Conservation (phyloP, 495 filamentous ascomycete genomes). For the Alectoria sarmentosa region DNA sequence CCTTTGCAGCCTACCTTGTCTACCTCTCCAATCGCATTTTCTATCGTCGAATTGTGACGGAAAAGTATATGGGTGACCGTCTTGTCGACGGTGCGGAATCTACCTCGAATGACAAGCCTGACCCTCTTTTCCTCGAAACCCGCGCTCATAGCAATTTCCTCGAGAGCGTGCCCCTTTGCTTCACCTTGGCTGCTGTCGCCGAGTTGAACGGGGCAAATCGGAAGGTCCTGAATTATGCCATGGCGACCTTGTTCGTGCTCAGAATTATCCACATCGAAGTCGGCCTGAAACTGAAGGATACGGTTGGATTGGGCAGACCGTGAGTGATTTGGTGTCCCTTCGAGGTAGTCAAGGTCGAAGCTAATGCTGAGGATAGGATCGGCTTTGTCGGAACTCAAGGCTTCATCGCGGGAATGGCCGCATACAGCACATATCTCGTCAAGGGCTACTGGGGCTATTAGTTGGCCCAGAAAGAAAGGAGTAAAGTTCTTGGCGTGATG, state of each 20-base stretch:
- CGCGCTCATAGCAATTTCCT: conserved; percentile 38
- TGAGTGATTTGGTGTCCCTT: background rate
- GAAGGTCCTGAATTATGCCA: conserved; percentile 30
- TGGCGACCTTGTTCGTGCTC: conserved; percentile 34
- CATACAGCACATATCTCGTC: conserved; percentile 35
- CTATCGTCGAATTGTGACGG: conserved; percentile 31
- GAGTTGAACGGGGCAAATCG: conserved; percentile 40
- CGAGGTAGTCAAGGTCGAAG: background rate
- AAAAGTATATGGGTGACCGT: conserved; percentile 32
- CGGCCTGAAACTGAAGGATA: conserved; percentile 29
- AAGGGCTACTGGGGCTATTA: conserved; percentile 37
- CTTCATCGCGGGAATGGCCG: conserved; percentile 33
- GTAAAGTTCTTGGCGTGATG: too few species aligned
- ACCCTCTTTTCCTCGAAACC: conserved; percentile 29
- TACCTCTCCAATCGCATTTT: conserved; percentile 38
- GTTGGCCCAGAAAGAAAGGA: background rate
- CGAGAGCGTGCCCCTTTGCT: conserved; percentile 39
- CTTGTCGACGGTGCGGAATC: conserved; percentile 16
- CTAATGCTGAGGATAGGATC: conserved; percentile 6
- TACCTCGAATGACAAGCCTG: conserved; percentile 14
- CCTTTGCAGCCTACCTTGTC: conserved; percentile 40
- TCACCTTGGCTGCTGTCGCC: conserved; percentile 31
- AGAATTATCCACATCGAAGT: conserved; percentile 37
- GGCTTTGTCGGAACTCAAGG: conserved; percentile 36
- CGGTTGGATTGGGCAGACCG: conserved; percentile 31